Evolutionary conservation across 108 stramenopile genomes (phyloP).

Genomic region (Hondaea fermentalgiana): DNA sequence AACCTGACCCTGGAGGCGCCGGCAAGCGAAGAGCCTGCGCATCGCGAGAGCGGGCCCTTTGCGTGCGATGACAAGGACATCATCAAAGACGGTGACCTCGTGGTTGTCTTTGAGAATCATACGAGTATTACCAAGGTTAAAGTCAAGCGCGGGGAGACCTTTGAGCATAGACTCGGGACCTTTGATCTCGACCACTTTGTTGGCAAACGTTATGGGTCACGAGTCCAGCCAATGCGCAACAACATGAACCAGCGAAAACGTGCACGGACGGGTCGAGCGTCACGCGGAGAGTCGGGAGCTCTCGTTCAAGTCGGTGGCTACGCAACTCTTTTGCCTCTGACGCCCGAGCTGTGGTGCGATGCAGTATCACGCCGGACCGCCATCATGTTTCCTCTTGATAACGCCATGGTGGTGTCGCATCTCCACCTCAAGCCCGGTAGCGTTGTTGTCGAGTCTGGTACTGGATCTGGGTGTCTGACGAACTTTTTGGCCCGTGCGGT

Average conservation of each 20-base stretch:
- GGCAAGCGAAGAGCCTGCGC: no score
- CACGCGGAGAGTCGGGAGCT: neutral
- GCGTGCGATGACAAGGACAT: neutral
- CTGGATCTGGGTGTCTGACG: conserved; percentile 76
- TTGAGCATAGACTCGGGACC: neutral
- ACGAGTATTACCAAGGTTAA: neutral
- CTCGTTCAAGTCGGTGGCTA: conserved; percentile 43
- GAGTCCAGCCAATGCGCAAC: neutral
- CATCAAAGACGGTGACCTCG: neutral
- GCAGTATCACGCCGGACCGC: conserved; percentile 74
- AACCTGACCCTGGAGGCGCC: no score
- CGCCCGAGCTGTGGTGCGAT: conserved; percentile 81
- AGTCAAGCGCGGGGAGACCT: neutral
- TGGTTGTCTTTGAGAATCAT: neutral
- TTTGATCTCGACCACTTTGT: neutral
- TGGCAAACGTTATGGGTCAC: neutral
- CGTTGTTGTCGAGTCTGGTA: conserved; percentile 77
- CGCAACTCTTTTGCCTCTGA: conserved; percentile 67
- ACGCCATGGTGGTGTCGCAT: conserved; percentile 64
- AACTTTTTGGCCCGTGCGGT: conserved; percentile 71
- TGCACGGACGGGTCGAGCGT: neutral
- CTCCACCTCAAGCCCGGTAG: conserved; percentile 73
- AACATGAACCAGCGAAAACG: neutral
- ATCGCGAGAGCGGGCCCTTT: neutral
- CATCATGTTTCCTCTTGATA: conserved; percentile 80